phyloP scores from a whole-genome alignment of 768 basidiomycete genomes.

The Suillus clintonianus region DNA sequence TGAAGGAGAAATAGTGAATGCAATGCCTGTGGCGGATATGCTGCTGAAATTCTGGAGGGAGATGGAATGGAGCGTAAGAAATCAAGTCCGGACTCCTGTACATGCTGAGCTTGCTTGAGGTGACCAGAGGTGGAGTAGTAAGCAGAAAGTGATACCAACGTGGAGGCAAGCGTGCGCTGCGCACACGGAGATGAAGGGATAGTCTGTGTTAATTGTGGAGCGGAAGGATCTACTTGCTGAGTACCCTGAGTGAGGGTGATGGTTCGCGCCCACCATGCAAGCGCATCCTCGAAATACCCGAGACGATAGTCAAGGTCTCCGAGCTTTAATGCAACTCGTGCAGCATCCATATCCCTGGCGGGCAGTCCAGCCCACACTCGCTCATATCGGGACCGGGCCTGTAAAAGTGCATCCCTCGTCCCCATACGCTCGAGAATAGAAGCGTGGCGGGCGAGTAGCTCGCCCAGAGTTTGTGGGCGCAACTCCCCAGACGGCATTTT shows the following conservation, averaged over 20 bases:
- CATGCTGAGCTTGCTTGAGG: conserved; percentile 51
- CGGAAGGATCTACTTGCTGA: conserved; percentile 18
- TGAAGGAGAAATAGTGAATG: conserved; percentile 71
- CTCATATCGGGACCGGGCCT: conserved; percentile 59
- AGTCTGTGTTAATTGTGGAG: conserved; percentile 34
- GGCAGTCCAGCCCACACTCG: conserved; percentile 54
- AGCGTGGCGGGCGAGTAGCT: conserved; percentile 59
- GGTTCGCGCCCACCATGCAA: conserved; percentile 69
- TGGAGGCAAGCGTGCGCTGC: conserved; percentile 62
- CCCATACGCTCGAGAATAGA: conserved; percentile 64
- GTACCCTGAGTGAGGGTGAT: conserved; percentile 47
- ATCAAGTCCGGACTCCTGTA: conserved; percentile 57
- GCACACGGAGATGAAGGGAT: conserved; percentile 58
- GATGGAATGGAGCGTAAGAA: conserved; percentile 56
- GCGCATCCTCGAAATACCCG: conserved; percentile 52
- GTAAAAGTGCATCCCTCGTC: conserved; percentile 45
- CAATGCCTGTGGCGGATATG: conserved; percentile 59
- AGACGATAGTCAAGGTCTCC: conserved; percentile 65
- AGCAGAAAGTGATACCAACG: conserved; percentile 72
- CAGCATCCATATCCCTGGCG: conserved; percentile 43
- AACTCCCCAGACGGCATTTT: conserved; percentile 41
- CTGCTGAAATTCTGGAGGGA: conserved; percentile 42
- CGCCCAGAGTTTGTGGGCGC: conserved; percentile 50
- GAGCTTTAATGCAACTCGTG: conserved; percentile 62
- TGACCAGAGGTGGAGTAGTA: conserved; percentile 63